A percentile compares a stretch with the other conserved stretches of the same genome.
phyloP scores from a whole-genome alignment of 2,329 filamentous ascomycete genomes.

The Intubia oerlemansii region DNA sequence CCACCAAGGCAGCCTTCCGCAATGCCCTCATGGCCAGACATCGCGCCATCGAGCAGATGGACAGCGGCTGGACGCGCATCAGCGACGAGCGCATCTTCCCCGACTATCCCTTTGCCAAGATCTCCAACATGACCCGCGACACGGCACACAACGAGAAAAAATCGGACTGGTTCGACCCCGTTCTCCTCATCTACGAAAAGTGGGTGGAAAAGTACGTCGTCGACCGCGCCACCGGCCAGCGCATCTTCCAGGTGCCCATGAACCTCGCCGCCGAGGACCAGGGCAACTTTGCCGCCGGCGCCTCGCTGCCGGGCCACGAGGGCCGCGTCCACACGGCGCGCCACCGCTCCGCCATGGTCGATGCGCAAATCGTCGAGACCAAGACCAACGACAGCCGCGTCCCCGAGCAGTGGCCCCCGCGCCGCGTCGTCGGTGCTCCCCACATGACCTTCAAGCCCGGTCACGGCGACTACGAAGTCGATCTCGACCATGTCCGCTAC shows the following conservation, averaged over 20 bases:
- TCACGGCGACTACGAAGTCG: background rate
- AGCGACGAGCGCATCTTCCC: background rate
- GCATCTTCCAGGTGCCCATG: conserved; percentile 5
- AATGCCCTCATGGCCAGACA: background rate
- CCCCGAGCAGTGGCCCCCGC: conserved; percentile 2
- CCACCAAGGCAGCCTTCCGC: too few species aligned
- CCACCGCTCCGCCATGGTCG: background rate
- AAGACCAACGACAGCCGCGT: background rate
- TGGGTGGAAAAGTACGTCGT: conserved; percentile 3
- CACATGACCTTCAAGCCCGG: background rate
- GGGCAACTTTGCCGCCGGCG: background rate
- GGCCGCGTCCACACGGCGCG: background rate
- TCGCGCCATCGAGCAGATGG: background rate
- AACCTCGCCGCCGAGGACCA: background rate
- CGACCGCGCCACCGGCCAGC: conserved; percentile 1
- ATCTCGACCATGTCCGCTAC: too few species aligned
- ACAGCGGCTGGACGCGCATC: conserved; percentile 3
- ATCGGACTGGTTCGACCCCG: conserved; percentile 3
- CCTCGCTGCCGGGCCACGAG: too few species aligned
- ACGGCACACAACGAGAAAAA: background rate
- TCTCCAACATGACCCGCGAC: conserved; percentile 5
- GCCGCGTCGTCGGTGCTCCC: background rate
- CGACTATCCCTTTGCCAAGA: conserved; percentile 1
- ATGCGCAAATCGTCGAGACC: background rate
- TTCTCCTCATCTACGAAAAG: conserved; percentile 8